phyloP scores from a whole-genome alignment of 768 basidiomycete genomes.

The Podaxis sp. region DNA sequence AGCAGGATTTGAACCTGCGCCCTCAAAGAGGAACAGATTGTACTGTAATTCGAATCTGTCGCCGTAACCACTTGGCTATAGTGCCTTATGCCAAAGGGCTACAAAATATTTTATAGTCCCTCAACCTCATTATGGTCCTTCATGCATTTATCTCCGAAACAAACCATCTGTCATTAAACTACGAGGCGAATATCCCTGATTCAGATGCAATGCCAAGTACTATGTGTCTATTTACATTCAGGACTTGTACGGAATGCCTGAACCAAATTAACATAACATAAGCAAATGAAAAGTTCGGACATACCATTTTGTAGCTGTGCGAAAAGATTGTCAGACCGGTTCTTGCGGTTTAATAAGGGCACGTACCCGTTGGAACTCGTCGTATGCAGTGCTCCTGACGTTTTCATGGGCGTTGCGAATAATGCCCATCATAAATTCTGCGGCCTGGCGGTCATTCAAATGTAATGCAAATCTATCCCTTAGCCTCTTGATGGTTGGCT shows the following conservation, averaged over 20 bases:
- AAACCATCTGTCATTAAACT: too few relatives aligned
- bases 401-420: slow-evolving; percentile 96
- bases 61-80: slow-evolving; percentile 81
- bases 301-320: slow-evolving; percentile 21
- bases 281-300: neutral
- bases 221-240: slow-evolving; percentile 13
- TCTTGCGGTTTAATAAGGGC: slow-evolving; percentile 23
- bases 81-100: slow-evolving; percentile 24
- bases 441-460: slow-evolving; percentile 86
- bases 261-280: slow-evolving; percentile 2
- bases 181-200: too few relatives aligned
- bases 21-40: slow-evolving; percentile 28
- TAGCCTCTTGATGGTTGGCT: slow-evolving; percentile 84
- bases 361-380: slow-evolving; percentile 86
- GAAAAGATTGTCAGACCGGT: slow-evolving; percentile 36
- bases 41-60: slow-evolving; percentile 57
- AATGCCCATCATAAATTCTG: slow-evolving; percentile 88
- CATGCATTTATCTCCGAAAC: too few relatives aligned
- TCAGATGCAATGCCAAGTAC: too few relatives aligned
- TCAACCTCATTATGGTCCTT: too few relatives aligned
- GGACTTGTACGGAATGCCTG: slow-evolving; percentile 48
- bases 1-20: slow-evolving; percentile 40
- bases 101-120: neutral
- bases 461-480: slow-evolving; percentile 84
- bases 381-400: slow-evolving; percentile 88